phyloP scores from a whole-genome alignment of 2,329 filamentous ascomycete species.

The Claviceps pazoutovae region DNA sequence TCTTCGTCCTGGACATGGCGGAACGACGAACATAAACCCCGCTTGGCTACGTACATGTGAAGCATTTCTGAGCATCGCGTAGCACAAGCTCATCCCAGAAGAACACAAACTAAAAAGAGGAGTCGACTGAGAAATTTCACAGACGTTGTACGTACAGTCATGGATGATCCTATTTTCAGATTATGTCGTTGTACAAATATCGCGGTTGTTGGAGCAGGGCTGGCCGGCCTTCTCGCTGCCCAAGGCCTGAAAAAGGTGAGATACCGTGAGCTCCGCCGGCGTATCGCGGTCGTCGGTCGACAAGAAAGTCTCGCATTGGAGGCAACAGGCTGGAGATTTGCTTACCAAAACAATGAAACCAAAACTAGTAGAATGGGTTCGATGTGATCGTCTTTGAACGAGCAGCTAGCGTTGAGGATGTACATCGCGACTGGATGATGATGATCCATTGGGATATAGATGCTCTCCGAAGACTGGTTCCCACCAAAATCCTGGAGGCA shows the following conservation, averaged over 20 bases:
- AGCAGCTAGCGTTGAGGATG: conserved; percentile 15
- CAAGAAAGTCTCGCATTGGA: background rate
- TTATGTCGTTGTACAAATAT: conserved; percentile 10
- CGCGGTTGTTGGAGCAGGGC: conserved; percentile 23
- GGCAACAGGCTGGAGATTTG: background rate
- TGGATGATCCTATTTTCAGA: too few species aligned
- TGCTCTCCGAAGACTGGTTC: conserved; percentile 19
- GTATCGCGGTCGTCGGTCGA: background rate
- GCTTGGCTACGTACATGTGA: background rate
- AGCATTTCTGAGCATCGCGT: background rate
- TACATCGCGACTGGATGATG: conserved; percentile 25
- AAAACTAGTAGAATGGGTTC: conserved; percentile 17
- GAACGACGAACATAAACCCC: background rate
- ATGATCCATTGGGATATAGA: conserved; percentile 26
- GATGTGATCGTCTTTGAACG: conserved; percentile 18
- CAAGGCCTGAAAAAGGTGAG: conserved; percentile 23
- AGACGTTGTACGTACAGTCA: too few species aligned
- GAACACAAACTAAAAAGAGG: background rate
- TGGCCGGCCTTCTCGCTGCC: conserved; percentile 23
- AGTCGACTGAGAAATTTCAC: too few species aligned
- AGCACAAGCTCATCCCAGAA: background rate
- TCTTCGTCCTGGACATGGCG: background rate
- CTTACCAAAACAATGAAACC: background rate
- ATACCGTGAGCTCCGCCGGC: background rate
- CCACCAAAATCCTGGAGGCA: conserved; percentile 15